Evolutionary conservation across 2,329 filamentous ascomycete species (phyloP), one percentile per base, ranked within the genome.

Genomic region (Fusarium kyushuense): DNA sequence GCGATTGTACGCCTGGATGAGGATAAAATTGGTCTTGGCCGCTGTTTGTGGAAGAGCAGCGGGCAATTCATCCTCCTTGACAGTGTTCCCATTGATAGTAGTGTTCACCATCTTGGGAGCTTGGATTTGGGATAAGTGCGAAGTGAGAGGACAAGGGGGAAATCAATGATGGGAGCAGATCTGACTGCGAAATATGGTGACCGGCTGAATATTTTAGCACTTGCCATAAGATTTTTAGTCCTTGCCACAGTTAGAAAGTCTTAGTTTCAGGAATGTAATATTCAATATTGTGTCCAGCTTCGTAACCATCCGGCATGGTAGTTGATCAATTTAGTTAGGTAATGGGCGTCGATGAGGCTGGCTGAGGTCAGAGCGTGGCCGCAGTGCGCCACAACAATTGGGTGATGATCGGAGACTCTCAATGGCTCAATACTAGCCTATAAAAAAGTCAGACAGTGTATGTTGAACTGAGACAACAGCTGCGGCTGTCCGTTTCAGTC

Each of bases 181-280:
- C 5, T 1, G 5, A 5, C 33, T 10, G 33, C 33, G 16, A 35
- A 35, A 11, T 35, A 35, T 35, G 33, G n/a, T n/a, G 16, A n/a
- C 33, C 16, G n/a, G 33, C 16, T 17, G 16, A n/a, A 8, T n/a
- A 9, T 5, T 35, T 35, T 35, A 35, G 33, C 16, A 16, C 33
- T 35, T 9, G n/a, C 16, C 13, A 1, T 35, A n/a, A 5, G 17
- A 35, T n/a, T 35, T 2, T 16, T 7, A 35, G 33, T 2, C 11
- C 33, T 16, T n/a, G 17, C 17, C 9, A n/a, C 17, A 10, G 33
- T 5, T 5, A 11, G 4, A 5, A 35, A 11, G 16, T n/a, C 16
- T n/a, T 35, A n/a, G 2, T 16, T 5, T 17, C 2, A n/a, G 8
- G 17, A 35, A 35, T 11, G 17, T 1, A n/a, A 17, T 16, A 1